Conservation (phyloP, 2,329 filamentous ascomycete species). For the Ophiostoma montium region DNA sequence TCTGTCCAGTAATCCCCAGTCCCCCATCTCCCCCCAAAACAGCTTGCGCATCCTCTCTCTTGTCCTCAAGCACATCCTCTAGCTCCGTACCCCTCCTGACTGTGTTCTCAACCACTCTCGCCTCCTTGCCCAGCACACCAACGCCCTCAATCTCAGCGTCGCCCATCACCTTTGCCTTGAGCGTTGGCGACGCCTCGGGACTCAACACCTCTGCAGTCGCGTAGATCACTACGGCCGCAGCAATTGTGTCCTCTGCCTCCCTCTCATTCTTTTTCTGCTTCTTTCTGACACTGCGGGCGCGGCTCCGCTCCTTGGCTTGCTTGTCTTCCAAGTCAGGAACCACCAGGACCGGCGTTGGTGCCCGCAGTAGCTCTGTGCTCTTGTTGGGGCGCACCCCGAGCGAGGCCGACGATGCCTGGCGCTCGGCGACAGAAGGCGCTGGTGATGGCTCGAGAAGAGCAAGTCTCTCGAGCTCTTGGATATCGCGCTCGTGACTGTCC, state of each 20-base stretch:
- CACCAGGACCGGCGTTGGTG: slow-evolving; percentile 33
- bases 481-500: slow-evolving; percentile 1
- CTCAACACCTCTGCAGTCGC: slow-evolving; percentile 35
- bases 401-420: slow-evolving; percentile 1
- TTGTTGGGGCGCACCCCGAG: slow-evolving; percentile 14
- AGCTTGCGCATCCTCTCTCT: not conserved
- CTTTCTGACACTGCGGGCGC: slow-evolving; percentile 29
- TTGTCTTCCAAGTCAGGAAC: slow-evolving; percentile 28
- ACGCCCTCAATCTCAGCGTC: slow-evolving; percentile 10
- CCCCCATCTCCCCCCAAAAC: not conserved
- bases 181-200: slow-evolving; percentile 23
- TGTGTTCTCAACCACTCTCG: slow-evolving; percentile 11
- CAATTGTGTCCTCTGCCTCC: slow-evolving; percentile 36
- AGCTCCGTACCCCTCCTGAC: slow-evolving; percentile 5
- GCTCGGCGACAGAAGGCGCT: not conserved
- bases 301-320: slow-evolving; percentile 25
- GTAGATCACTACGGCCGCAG: slow-evolving; percentile 39
- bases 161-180: slow-evolving; percentile 10
- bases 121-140: slow-evolving; percentile 1
- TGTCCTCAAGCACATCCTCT: slow-evolving; percentile 13
- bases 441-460: slow-evolving; percentile 5
- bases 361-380: slow-evolving; percentile 20
- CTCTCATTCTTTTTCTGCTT: slow-evolving; percentile 31
- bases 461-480: slow-evolving; percentile 6
- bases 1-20: slow-evolving; percentile 14